A percentile compares a stretch with the other conserved stretches of the same genome.
phyloP scores from a whole-genome alignment of 768 basidiomycete genomes.

The Xanthoconium stramineum region DNA sequence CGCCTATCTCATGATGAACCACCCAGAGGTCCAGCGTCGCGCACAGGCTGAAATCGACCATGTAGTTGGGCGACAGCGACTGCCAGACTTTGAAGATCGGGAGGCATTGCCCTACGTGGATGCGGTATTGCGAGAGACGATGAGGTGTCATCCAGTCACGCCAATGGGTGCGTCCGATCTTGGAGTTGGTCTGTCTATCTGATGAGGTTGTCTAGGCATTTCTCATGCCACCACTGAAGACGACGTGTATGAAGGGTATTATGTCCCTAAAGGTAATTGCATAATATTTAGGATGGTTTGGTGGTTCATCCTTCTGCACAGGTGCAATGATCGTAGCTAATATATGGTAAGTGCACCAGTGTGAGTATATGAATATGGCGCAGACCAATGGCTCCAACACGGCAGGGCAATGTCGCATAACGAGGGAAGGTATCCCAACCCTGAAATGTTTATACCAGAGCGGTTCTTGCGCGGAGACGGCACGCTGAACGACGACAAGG shows the following conservation, averaged over 20 bases:
- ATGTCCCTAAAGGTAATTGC: constrained; percentile 26
- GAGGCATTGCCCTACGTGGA: constrained; percentile 16
- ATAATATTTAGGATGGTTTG: neutral
- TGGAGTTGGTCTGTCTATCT: too few relatives aligned
- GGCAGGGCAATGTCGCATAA: constrained; percentile 41
- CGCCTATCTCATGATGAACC: constrained; percentile 29
- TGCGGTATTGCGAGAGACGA: constrained; percentile 33
- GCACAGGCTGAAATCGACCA: constrained; percentile 26
- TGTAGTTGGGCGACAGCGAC: constrained; percentile 26
- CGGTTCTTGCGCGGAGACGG: constrained; percentile 30
- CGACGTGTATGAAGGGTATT: constrained; percentile 32
- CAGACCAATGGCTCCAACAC: neutral
- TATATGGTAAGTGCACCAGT: constrained; percentile 2
- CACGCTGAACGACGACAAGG: constrained; percentile 12
- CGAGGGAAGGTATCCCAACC: constrained; percentile 33
- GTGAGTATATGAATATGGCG: neutral
- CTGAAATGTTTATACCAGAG: constrained; percentile 36
- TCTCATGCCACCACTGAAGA: constrained; percentile 39
- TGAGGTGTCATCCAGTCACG: constrained; percentile 28
- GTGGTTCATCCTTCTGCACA: neutral
- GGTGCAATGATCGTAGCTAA: constrained; percentile 11
- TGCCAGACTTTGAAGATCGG: too few relatives aligned
- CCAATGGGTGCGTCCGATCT: constrained; percentile 21
- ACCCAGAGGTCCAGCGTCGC: constrained; percentile 26
- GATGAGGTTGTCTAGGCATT: constrained; percentile 28